phyloP scores from a whole-genome alignment of 2,329 filamentous ascomycete genomes.

The Paracoccidioides brasiliensis region DNA sequence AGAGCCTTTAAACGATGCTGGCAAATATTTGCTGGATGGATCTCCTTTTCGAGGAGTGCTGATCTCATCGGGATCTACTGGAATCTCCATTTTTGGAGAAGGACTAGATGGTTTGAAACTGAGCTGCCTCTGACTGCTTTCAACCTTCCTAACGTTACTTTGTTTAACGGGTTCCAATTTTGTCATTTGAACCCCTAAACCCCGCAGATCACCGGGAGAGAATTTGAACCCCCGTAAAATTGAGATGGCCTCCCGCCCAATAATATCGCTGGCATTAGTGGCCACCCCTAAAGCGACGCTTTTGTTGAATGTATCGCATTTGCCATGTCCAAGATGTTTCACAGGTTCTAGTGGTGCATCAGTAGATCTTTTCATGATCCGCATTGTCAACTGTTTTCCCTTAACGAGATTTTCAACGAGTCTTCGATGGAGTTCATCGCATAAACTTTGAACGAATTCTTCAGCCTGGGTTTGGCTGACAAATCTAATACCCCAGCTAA shows the following conservation, averaged over 20 bases:
- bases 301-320: slow-evolving; percentile 90
- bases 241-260: slow-evolving; percentile 73
- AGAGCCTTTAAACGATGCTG: slow-evolving; percentile 18
- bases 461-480: slow-evolving; percentile 85
- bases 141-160: slow-evolving; percentile 37
- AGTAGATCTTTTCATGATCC: slow-evolving; percentile 76
- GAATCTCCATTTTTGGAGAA: slow-evolving; percentile 11
- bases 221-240: slow-evolving; percentile 72
- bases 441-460: slow-evolving; percentile 75
- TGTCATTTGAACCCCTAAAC: slow-evolving; percentile 84
- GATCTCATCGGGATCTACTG: slow-evolving; percentile 37
- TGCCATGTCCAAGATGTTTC: slow-evolving; percentile 89
- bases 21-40: slow-evolving; percentile 10
- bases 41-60: slow-evolving; percentile 30
- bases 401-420: slow-evolving; percentile 73
- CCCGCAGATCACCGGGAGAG: slow-evolving; percentile 82
- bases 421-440: slow-evolving; percentile 69
- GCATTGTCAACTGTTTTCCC: slow-evolving; percentile 80
- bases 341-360: slow-evolving; percentile 83
- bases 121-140: slow-evolving; percentile 68
- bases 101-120: slow-evolving; percentile 46
- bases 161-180: slow-evolving; percentile 70
- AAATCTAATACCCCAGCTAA: slow-evolving; percentile 97
- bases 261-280: slow-evolving; percentile 57
- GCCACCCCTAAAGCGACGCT: slow-evolving; percentile 70